Evolutionary conservation across 2,329 filamentous ascomycete species (phyloP).

Genomic region (Colletotrichum australisinense): DNA sequence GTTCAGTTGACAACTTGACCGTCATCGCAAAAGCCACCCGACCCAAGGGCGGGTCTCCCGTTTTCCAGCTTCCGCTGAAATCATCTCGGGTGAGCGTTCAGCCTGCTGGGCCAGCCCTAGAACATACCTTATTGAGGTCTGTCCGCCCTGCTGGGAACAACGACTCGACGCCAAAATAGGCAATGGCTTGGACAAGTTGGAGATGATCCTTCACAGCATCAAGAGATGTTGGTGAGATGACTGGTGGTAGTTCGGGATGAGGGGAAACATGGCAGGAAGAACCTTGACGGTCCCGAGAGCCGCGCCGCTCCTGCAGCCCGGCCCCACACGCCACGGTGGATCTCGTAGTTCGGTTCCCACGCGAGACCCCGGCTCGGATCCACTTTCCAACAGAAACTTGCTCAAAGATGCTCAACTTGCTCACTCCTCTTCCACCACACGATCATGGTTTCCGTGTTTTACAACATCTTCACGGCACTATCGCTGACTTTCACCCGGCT

Average conservation of each 20-base stretch:
- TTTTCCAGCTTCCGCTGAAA: background rate
- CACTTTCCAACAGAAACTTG: constrained; percentile 44
- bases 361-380: background rate
- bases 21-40: too few species aligned
- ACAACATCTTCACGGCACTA: background rate
- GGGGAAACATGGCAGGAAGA: background rate
- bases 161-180: background rate
- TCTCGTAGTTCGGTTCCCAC: background rate
- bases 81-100: background rate
- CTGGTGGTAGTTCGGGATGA: background rate
- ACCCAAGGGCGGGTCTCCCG: too few species aligned
- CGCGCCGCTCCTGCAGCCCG: constrained; percentile 12
- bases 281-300: constrained; percentile 16
- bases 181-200: background rate
- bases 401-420: constrained; percentile 50
- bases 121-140: background rate
- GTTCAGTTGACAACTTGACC: too few species aligned
- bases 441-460: background rate
- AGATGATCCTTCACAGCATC: background rate
- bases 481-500: too few species aligned
- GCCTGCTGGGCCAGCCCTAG: background rate
- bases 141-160: background rate
- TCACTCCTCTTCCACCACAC: constrained; percentile 1
- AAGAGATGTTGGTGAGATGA: background rate
- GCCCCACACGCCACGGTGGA: background rate